Percentiles rank a stretch among this genome's conserved stretches.
Evolutionary conservation across 1,284 basidiomycete genomes (phyloP).

Genomic region (Austroboletus olivaceoglutinosus): DNA sequence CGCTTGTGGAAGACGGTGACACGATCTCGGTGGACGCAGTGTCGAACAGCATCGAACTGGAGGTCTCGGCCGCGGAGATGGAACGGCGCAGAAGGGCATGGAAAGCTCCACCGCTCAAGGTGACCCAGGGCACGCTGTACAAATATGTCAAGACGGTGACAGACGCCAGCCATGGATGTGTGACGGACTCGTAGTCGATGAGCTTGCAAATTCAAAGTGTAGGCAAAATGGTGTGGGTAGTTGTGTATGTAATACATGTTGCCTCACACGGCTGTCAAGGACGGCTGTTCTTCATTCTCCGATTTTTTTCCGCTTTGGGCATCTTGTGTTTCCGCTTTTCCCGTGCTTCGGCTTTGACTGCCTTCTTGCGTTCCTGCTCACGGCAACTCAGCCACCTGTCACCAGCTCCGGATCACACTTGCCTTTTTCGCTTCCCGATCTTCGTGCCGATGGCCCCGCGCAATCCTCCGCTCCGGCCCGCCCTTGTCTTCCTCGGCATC

Average conservation of each 20-base stretch:
- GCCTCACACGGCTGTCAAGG: conserved; percentile 27
- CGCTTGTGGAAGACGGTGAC: conserved; percentile 86
- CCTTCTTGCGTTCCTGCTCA: conserved; percentile 82
- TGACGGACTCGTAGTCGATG: conserved; percentile 71
- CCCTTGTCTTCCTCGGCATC: conserved; percentile 33
- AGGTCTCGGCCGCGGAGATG: conserved; percentile 70
- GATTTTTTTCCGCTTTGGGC: conserved; percentile 91
- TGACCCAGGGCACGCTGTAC: conserved; percentile 78
- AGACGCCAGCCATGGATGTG: conserved; percentile 86
- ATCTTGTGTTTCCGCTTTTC: conserved; percentile 91
- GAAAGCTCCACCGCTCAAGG: conserved; percentile 84
- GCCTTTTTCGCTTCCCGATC: conserved; percentile 93
- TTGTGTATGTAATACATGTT: not conserved
- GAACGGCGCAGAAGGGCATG: conserved; percentile 64
- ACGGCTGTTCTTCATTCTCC: conserved; percentile 64
- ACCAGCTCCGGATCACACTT: conserved; percentile 12
- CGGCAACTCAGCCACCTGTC: conserved; percentile 12
- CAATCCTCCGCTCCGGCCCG: conserved; percentile 40
- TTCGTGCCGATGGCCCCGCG: conserved; percentile 86
- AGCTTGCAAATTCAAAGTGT: not conserved
- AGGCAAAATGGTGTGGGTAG: not conserved
- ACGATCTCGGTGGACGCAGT: conserved; percentile 83
- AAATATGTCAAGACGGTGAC: conserved; percentile 85
- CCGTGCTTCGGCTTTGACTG: conserved; percentile 80
- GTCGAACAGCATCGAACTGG: conserved; percentile 77